Evolutionary conservation across 2,329 filamentous ascomycete species (phyloP).

Genomic region (Fusarium sp.): DNA sequence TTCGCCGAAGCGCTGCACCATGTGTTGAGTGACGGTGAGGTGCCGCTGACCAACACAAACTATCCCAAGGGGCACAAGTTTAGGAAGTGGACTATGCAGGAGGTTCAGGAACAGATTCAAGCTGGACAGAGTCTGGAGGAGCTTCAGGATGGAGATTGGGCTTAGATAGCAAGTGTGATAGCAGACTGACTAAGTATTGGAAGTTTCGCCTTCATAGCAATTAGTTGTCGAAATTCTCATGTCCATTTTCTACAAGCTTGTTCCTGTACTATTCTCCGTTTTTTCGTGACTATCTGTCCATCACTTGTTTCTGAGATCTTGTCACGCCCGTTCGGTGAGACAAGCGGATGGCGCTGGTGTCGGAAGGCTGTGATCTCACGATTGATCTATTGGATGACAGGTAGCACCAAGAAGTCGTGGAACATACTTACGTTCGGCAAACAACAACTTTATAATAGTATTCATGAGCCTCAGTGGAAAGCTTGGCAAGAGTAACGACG

Average conservation of each 20-base stretch:
- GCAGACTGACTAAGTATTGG: background rate
- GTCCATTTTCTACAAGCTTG: background rate
- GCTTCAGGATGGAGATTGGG: conserved; percentile 32
- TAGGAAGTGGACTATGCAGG: conserved; percentile 32
- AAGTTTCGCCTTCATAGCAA: background rate
- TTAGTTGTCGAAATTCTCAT: background rate
- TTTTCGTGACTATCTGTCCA: background rate
- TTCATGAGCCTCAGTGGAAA: rapidly evolving
- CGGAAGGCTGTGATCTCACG: background rate
- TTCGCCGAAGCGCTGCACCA: conserved; percentile 31
- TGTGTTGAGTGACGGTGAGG: conserved; percentile 16
- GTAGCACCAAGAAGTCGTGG: background rate
- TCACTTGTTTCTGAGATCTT: background rate
- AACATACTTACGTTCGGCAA: background rate
- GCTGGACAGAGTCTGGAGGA: conserved; percentile 29
- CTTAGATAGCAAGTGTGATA: background rate
- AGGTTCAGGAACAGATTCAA: conserved; percentile 29
- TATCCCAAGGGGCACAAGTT: conserved; percentile 30
- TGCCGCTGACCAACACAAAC: conserved; percentile 28
- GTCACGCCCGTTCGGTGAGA: background rate
- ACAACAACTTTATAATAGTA: background rate
- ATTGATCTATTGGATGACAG: background rate
- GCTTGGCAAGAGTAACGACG: background rate
- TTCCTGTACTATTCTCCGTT: background rate
- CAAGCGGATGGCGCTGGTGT: background rate